phyloP scores from a whole-genome alignment of 1,284 basidiomycete genomes.

The Somion occarium region DNA sequence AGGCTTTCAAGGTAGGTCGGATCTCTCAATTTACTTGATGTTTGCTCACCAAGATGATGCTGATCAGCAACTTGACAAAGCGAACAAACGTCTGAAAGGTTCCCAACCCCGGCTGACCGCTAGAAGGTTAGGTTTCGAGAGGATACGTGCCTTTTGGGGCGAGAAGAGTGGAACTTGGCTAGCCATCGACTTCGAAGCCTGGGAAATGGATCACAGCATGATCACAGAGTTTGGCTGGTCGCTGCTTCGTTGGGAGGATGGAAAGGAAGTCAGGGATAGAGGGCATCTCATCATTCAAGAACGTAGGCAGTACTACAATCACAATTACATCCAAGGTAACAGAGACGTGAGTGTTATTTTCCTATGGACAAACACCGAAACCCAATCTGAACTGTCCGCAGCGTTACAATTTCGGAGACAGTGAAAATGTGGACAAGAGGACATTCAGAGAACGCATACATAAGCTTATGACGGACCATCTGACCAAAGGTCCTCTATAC shows the following conservation, averaged over 20 bases:
- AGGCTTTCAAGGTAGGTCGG: conserved; percentile 49
- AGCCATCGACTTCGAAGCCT: conserved; percentile 76
- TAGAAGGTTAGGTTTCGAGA: conserved; percentile 61
- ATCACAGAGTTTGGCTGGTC: conserved; percentile 80
- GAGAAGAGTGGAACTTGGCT: conserved; percentile 63
- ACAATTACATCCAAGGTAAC: conserved; percentile 54
- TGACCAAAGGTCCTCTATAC: conserved; percentile 57
- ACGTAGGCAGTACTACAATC: conserved; percentile 48
- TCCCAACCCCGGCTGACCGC: conserved; percentile 42
- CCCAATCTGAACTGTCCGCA: conserved; percentile 21
- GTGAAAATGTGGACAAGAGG: conserved; percentile 44
- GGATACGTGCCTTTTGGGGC: conserved; percentile 57
- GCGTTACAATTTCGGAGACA: conserved; percentile 65
- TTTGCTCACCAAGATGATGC: conserved; percentile 1
- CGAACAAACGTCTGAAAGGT: conserved; percentile 72
- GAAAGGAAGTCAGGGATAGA: conserved; percentile 37
- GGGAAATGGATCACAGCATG: conserved; percentile 67
- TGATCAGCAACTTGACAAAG: conserved; percentile 42
- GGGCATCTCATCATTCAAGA: conserved; percentile 70
- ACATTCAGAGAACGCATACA: conserved; percentile 50
- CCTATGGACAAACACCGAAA: not conserved
- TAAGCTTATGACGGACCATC: conserved; percentile 41
- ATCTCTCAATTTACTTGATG: not conserved
- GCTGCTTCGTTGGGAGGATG: conserved; percentile 49
- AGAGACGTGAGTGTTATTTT: conserved; percentile 42